phyloP scores from a whole-genome alignment of 129 eudicot genomes.

The Deinandra increscens region DNA sequence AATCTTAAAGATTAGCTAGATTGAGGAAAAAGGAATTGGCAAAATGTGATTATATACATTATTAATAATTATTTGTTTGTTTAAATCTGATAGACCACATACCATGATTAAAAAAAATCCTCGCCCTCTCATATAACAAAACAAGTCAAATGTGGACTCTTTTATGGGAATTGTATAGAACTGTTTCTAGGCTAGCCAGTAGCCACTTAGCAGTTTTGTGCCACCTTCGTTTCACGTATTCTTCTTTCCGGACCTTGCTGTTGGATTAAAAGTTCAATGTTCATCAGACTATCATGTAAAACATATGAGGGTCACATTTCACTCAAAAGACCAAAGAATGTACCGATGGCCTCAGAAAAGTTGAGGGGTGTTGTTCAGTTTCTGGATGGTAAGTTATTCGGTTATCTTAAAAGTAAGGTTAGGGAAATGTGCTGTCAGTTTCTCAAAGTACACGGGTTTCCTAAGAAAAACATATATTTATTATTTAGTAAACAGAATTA shows the following conservation, averaged over 20 bases:
- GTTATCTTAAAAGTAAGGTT: not conserved
- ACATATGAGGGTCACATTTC: not conserved
- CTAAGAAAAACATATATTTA: not conserved
- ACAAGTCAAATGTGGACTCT: not conserved
- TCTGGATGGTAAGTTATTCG: not conserved
- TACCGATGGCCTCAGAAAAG: not conserved
- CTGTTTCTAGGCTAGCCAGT: not conserved
- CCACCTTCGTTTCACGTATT: not conserved
- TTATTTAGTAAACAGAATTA: not conserved
- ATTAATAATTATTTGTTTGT: not conserved
- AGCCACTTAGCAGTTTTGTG: slow-evolving; percentile 2
- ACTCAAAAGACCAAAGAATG: not conserved
- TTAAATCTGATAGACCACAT: not conserved
- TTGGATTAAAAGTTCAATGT: not conserved
- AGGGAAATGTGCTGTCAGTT: not conserved
- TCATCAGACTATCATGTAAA: not conserved
- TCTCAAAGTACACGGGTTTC: not conserved
- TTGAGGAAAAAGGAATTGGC: not conserved
- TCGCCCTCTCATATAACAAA: not conserved
- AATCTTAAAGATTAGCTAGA: not conserved
- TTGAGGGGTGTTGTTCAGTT: not conserved
- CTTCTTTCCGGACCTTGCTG: not conserved
- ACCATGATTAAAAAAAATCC: not conserved
- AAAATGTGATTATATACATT: not conserved
- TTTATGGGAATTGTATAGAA: not conserved